Evolutionary conservation across 306 rosid species (phyloP).

Genomic region (Acmispon strigosus): DNA sequence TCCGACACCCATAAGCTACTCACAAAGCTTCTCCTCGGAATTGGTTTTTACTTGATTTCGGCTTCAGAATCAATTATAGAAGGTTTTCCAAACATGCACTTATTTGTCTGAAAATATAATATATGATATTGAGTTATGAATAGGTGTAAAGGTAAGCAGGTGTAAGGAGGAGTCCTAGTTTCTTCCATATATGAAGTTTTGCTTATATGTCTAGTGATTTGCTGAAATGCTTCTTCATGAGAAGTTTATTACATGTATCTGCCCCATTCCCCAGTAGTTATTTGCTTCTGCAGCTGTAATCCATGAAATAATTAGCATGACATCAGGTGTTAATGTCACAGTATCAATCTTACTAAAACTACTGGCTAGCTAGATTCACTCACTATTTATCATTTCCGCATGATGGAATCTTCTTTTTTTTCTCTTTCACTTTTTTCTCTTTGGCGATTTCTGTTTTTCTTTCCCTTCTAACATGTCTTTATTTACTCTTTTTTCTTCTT

Average conservation of each 20-base stretch:
- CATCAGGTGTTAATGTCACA: slow-evolving; percentile 4
- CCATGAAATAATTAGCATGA: slow-evolving; percentile 18
- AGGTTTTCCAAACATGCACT: too few species aligned
- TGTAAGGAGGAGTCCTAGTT: slow-evolving; percentile 44
- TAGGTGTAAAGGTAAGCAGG: slow-evolving; percentile 71
- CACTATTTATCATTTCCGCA: not conserved
- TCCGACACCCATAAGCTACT: too few species aligned
- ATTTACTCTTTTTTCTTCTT: too few species aligned
- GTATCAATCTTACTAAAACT: not conserved
- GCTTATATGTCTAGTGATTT: slow-evolving; percentile 40
- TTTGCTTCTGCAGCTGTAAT: slow-evolving; percentile 14
- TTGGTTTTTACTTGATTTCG: too few species aligned
- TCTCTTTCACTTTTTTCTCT: too few species aligned
- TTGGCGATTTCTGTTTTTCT: too few species aligned
- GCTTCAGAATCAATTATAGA: too few species aligned
- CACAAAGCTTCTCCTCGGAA: too few species aligned
- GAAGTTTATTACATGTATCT: slow-evolving; percentile 21
- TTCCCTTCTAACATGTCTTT: too few species aligned
- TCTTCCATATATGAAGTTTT: slow-evolving; percentile 65
- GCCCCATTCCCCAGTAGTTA: slow-evolving; percentile 12
- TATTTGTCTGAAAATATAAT: slow-evolving; percentile 29
- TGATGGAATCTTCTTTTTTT: too few species aligned
- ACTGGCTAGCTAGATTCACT: not conserved
- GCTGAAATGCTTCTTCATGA: slow-evolving; percentile 23
- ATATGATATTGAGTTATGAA: slow-evolving; percentile 33